Percentiles rank a stretch among this genome's conserved stretches.
These are phyloP conservation scores for Ogataea nitratoaversa DNA, from an alignment of 805 yeast species.

Conservation along the genomic window DNA sequence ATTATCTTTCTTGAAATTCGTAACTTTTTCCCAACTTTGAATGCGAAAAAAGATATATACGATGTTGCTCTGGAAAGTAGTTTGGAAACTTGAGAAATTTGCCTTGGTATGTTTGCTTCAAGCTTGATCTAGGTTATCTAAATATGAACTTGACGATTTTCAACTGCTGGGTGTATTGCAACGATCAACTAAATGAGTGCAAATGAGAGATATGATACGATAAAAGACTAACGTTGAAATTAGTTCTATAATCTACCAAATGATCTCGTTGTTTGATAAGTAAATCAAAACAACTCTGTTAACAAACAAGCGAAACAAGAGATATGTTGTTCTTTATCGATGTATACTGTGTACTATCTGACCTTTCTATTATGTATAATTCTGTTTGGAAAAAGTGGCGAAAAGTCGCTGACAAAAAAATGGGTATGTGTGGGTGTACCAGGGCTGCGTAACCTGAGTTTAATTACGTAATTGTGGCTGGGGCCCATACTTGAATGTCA, in stretches of 20 bases:
- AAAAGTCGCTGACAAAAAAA: slow-evolving; percentile 3
- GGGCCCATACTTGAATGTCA: no score
- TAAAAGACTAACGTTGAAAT: slow-evolving; percentile 8
- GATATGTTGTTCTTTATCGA: neutral
- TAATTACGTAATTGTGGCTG: neutral
- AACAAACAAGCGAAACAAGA: no score
- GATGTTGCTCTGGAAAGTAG: neutral
- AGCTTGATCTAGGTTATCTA: neutral
- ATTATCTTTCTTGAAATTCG: neutral
- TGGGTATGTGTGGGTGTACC: neutral
- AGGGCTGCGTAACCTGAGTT: slow-evolving; percentile 2
- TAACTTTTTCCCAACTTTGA: slow-evolving; percentile 2
- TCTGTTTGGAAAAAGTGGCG: slow-evolving; percentile 21
- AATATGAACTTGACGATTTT: neutral
- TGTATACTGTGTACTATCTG: slow-evolving; percentile 1
- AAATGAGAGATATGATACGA: slow-evolving; percentile 11
- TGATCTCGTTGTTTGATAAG: slow-evolving; percentile 9
- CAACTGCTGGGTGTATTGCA: slow-evolving; percentile 14
- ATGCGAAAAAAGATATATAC: neutral
- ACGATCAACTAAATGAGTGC: slow-evolving; percentile 32
- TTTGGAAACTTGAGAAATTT: neutral
- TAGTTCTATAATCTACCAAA: slow-evolving; percentile 13
- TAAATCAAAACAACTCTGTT: neutral
- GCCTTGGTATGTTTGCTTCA: neutral
- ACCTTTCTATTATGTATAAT: slow-evolving; percentile 9